Evolutionary conservation across 2,329 filamentous ascomycete genomes (phyloP).

Genomic region (Aspergillus awamori): DNA sequence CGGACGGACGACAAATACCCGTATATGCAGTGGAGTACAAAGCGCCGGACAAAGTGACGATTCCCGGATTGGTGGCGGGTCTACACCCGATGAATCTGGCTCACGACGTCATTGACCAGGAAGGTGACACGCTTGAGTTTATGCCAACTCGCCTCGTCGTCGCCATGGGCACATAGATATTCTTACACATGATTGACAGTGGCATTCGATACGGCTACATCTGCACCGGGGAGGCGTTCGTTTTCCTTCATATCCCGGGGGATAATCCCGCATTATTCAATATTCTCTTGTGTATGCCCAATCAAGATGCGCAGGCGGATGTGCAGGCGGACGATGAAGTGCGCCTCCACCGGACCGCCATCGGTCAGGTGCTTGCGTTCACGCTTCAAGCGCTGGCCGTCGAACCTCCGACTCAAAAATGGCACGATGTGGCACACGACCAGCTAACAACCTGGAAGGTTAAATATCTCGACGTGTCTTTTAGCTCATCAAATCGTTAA

Average conservation of each 20-base stretch:
- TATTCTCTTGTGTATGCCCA: conserved; percentile 30
- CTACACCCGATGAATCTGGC: conserved; percentile 29
- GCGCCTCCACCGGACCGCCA: no score
- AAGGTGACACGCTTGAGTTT: conserved; percentile 30
- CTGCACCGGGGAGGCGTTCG: conserved; percentile 34
- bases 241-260: conserved; percentile 33
- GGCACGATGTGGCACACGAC: no score
- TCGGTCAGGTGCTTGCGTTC: no score
- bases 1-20: conserved; percentile 15
- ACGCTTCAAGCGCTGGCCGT: no score
- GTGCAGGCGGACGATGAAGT: no score
- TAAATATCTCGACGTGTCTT: no score
- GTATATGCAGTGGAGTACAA: conserved; percentile 33
- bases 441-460: no score
- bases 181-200: conserved; percentile 33
- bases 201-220: conserved; percentile 32
- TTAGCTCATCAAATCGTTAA: no score
- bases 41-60: conserved; percentile 30
- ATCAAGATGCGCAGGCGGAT: conserved; percentile 27
- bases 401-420: no score
- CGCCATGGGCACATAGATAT: conserved; percentile 33
- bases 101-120: conserved; percentile 28
- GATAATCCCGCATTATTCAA: conserved; percentile 25
- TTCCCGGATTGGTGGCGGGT: conserved; percentile 29
- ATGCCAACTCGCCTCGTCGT: conserved; percentile 27